Evolutionary conservation across 106 monocot genomes (phyloP).

Genomic region (Apostasia ramifera): DNA sequence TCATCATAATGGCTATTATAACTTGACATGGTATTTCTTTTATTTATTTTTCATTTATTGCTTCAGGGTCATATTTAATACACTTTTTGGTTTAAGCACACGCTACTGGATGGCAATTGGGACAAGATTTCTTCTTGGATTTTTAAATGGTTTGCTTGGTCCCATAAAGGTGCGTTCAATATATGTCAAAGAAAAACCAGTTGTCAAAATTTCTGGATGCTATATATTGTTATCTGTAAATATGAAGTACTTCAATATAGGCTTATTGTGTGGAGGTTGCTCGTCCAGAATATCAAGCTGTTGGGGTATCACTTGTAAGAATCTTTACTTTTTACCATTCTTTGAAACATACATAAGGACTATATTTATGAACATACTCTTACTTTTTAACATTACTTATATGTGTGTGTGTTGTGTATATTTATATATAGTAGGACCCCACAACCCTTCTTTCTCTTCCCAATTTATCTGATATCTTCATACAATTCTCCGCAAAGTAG

Average conservation of each 20-base stretch:
- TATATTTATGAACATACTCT: too few relatives aligned
- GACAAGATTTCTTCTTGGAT: slow-evolving; percentile 80
- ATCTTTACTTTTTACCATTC: too few relatives aligned
- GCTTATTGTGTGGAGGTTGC: slow-evolving; percentile 62
- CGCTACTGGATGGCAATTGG: slow-evolving; percentile 88
- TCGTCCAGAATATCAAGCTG: slow-evolving; percentile 50
- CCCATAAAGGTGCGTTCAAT: slow-evolving; percentile 42
- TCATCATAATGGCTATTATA: background rate
- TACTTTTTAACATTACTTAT: too few relatives aligned
- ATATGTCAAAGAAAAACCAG: background rate
- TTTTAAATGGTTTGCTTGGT: slow-evolving; percentile 70
- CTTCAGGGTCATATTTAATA: slow-evolving; percentile 73
- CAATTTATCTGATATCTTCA: too few relatives aligned
- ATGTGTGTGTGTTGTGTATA: too few relatives aligned
- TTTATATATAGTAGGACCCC: too few relatives aligned
- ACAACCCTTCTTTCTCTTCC: too few relatives aligned
- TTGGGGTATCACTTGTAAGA: slow-evolving; percentile 60
- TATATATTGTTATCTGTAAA: background rate
- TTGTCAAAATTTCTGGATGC: background rate
- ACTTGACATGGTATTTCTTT: slow-evolving; percentile 2
- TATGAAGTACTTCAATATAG: slow-evolving; percentile 16
- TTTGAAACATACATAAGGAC: too few relatives aligned
- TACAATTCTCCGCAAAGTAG: too few relatives aligned
- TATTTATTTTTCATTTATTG: background rate
- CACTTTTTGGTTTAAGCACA: slow-evolving; percentile 75